Evolutionary conservation across 176 grass and related monocot species (phyloP), one percentile per base, ranked within the genome.

Genomic region (Eremochloa ophiuroides): DNA sequence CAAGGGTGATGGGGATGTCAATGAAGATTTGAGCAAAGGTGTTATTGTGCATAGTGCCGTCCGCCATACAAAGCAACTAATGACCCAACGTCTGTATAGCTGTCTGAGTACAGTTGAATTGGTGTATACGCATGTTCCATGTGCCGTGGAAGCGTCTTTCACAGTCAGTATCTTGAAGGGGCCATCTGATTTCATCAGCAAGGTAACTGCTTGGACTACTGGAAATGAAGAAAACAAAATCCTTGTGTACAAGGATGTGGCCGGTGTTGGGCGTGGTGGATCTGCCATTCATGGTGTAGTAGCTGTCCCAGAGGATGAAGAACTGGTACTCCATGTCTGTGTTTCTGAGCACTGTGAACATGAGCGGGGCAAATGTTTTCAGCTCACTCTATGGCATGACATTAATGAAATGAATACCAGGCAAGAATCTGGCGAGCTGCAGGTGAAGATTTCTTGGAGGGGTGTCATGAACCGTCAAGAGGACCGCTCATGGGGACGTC

Each of bases 1-100:
- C 20, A 56, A 56, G 51, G 7, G 51, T 56, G 20, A 56, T 23
- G 51, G 22, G 22, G 51, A 22, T n/a, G 51, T 56, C 0, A 22
- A 56, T n/a, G 39, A 43, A 43, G 51, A 22, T 70, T 70, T 70
- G 12, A 71, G 68, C 68, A 71, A 71, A 44, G 68, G 68, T 44
- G 1, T 9, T 27, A 7, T 44, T 27, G 40, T 15, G 13, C 14
- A 28, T 7, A 28, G 3, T 28, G 39, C 5, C 14, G 3, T 44
- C 6, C 1, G 13, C 9, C 22, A 58, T 23, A 8, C 22, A 2
- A 1, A 28, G 5, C 3, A 46, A 46, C 69, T 8, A 16, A 27
- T 4, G 40, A 18, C 23, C 26, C 1, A 17, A 4, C 7, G 2
- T 27, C 25, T 71, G 1, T 2, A 10, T 18, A 71, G 69, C 8